Evolutionary conservation across 1,284 basidiomycete genomes (phyloP), one percentile per base, ranked within the genome.

Genomic region (Leccinum huronense): DNA sequence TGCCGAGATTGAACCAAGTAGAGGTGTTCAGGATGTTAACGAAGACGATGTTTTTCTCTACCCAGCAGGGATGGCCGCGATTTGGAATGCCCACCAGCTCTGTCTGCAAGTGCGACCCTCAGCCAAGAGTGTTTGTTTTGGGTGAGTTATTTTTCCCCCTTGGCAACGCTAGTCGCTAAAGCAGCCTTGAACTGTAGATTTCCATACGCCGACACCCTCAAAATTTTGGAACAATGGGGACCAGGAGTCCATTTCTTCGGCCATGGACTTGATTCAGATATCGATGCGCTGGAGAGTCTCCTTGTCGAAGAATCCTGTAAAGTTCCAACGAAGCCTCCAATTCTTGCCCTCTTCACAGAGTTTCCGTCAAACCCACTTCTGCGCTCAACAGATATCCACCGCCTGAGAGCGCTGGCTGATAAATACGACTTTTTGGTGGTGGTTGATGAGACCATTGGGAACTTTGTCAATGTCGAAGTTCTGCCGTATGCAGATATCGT

Each of bases 131-230:
- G 84, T 95, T 42, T 96, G 94, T 73, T 97, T 97, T 70, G 95
- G 95, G 94, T 95, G 72, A 67, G 87, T 23, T 3, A 19, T 42
- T n/a, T 10, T 48, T 57, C n/a, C n/a, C 58, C 14, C 27, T 16
- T 54, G 3, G 27, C 14, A 16, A 54, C 6, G 13, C 61, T 40
- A 63, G 5, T 64, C 27, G n/a, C n/a, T n/a, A n/a, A n/a, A n/a
- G n/a, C n/a, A n/a, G n/a, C n/a, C n/a, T n/a, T n/a, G n/a, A n/a
- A 3, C 27, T 65, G 54, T 66, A 97, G 96, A 19, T 99, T 99
- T 77, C 93, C 96, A 0, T 99, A 98, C 77, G 94, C 90, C 9
- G 97, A 99, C 76, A 98, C 97, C n/a, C 84, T 98, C 66, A 99
- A 99, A 78, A 87, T 97, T 54, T 81, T 99, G 4, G 83, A 97